A percentile compares a stretch with the other conserved stretches of the same genome.
Evolutionary conservation across 2,329 filamentous ascomycete species (phyloP).

Genomic region (Beauveria rudraprayagi): DNA sequence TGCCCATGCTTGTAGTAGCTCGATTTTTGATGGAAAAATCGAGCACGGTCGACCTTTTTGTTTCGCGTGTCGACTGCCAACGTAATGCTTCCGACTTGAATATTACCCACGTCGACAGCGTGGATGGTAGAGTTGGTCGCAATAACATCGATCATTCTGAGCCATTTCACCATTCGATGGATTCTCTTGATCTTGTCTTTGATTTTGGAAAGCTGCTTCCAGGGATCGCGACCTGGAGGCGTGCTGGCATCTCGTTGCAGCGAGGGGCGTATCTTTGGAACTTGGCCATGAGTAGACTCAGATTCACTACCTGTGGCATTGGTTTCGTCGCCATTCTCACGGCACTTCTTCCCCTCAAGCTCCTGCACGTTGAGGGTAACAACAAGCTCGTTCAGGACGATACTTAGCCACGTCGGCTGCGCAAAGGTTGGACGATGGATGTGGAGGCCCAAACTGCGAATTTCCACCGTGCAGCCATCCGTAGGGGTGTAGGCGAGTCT

Average conservation of each 20-base stretch:
- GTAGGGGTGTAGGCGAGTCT: constrained; percentile 82
- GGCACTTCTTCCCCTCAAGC: constrained; percentile 43
- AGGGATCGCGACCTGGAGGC: constrained; percentile 48
- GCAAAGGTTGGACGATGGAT: constrained; percentile 93
- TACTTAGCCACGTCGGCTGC: constrained; percentile 91
- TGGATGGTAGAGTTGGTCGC: constrained; percentile 72
- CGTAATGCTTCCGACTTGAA: constrained; percentile 78
- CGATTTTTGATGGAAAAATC: constrained; percentile 76
- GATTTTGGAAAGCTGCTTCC: constrained; percentile 66
- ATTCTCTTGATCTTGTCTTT: constrained; percentile 83
- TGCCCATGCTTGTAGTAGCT: constrained; percentile 45
- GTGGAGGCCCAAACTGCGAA: constrained; percentile 79
- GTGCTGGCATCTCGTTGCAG: constrained; percentile 20
- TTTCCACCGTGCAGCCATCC: constrained; percentile 83
- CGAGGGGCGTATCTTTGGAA: constrained; percentile 9
- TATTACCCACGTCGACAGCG: constrained; percentile 70
- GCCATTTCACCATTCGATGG: constrained; percentile 80
- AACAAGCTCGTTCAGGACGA: constrained; percentile 77
- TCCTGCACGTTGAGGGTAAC: constrained; percentile 72
- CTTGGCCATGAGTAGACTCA: constrained; percentile 6
- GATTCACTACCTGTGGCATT: constrained; percentile 17
- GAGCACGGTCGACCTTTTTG: constrained; percentile 84
- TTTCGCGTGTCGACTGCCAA: constrained; percentile 83
- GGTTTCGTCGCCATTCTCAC: constrained; percentile 19
- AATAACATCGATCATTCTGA: constrained; percentile 81